Percentiles rank a stretch among this genome's conserved stretches.
Conservation (phyloP, 2,329 filamentous ascomycete species). For the Cryphonectria naterciae region DNA sequence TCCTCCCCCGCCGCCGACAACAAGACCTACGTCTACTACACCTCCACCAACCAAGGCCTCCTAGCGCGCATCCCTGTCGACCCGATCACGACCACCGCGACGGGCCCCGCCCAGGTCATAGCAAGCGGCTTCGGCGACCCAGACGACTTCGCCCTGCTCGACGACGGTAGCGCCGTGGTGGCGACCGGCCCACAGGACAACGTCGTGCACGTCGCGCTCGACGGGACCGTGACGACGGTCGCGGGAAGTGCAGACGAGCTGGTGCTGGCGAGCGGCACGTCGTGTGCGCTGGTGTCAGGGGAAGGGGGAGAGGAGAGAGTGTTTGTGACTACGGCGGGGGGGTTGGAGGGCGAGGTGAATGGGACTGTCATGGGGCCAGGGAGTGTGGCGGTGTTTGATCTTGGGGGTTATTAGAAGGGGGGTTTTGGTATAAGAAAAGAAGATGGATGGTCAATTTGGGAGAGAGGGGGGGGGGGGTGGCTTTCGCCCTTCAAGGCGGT, state of each 20-base stretch:
- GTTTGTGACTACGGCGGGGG: not conserved
- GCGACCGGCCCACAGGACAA: not conserved
- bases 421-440: not conserved
- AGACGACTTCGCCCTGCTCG: constrained; percentile 17
- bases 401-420: not conserved
- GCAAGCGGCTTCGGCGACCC: not conserved
- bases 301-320: not conserved
- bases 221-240: not conserved
- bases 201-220: constrained; percentile 4
- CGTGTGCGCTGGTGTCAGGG: not conserved
- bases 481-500: not conserved
- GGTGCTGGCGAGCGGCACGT: constrained; percentile 2
- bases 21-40: constrained; percentile 17
- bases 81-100: not conserved
- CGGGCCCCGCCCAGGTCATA: constrained; percentile 6
- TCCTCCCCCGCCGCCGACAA: not conserved
- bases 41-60: constrained; percentile 15
- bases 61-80: constrained; percentile 14
- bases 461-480: too few species aligned
- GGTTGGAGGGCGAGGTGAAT: not conserved
- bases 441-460: too few species aligned
- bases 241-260: not conserved
- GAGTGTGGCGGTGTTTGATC: not conserved
- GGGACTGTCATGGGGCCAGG: not conserved
- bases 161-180: not conserved